phyloP scores from a whole-genome alignment of 257 asterid genomes.

The Solanum piurae region DNA sequence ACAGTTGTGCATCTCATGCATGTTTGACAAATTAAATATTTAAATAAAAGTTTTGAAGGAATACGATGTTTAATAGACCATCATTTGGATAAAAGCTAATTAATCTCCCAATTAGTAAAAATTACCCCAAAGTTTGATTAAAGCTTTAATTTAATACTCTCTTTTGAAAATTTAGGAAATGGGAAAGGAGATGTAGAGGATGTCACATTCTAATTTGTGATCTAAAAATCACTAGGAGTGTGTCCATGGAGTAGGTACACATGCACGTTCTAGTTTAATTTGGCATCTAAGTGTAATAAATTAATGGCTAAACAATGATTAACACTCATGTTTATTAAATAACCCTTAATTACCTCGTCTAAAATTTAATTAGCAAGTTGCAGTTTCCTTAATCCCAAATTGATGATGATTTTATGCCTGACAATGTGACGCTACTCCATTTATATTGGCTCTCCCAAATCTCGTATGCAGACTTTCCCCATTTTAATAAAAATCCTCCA shows the following conservation, averaged over 20 bases:
- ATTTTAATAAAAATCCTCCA: background rate
- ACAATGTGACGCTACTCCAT: background rate
- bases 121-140: background rate
- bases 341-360: background rate
- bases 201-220: background rate
- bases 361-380: background rate
- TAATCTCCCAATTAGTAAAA: background rate
- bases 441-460: background rate
- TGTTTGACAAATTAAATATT: background rate
- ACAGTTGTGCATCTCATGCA: background rate
- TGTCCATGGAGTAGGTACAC: background rate
- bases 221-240: background rate
- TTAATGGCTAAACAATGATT: background rate
- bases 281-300: background rate
- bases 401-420: background rate
- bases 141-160: background rate
- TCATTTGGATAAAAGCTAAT: background rate
- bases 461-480: background rate
- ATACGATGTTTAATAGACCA: background rate
- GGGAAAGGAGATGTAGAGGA: background rate
- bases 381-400: background rate
- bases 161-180: background rate
- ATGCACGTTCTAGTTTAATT: background rate
- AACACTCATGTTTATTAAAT: background rate
- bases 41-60: background rate